These are phyloP conservation scores for Rhizopus delemar DNA, from an alignment of 371 early-diverging fungal genomes.

Conservation along the genomic window DNA sequence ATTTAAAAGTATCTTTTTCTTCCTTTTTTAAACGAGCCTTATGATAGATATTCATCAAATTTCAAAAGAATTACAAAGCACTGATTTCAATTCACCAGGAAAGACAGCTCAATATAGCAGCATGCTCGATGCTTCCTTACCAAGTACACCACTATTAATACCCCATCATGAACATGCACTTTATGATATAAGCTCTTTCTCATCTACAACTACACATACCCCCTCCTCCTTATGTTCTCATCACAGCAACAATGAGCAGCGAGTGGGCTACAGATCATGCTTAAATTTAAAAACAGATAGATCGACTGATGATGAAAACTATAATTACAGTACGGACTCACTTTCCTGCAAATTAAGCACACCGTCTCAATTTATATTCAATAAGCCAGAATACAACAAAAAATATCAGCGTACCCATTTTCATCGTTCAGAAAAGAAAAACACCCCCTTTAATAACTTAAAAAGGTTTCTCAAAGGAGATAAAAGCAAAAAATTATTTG, in stretches of 20 bases:
- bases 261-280: neutral
- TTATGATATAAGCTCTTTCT: constrained; percentile 13
- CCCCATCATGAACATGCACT: constrained; percentile 12
- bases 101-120: constrained; percentile 36
- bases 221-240: constrained; percentile 26
- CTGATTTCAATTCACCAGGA: constrained; percentile 42
- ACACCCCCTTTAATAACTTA: constrained; percentile 12
- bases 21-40: too few species aligned
- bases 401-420: constrained; percentile 44
- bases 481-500: constrained; percentile 9
- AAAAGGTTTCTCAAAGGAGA: constrained; percentile 10
- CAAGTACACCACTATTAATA: constrained; percentile 26
- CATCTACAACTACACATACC: constrained; percentile 24
- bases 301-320: neutral
- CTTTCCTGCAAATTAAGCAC: constrained; percentile 6
- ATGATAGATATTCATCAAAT: too few species aligned
- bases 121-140: constrained; percentile 34
- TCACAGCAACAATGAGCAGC: constrained; percentile 13
- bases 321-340: constrained; percentile 5
- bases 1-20: too few species aligned
- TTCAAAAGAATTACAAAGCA: constrained; percentile 22
- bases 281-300: neutral
- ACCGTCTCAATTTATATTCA: constrained; percentile 44
- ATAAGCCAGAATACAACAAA: constrained; percentile 41
- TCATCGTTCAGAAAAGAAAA: constrained; percentile 30